phyloP scores from a whole-genome alignment of 495 filamentous ascomycete species.

The Trichoderma asperelloides region DNA sequence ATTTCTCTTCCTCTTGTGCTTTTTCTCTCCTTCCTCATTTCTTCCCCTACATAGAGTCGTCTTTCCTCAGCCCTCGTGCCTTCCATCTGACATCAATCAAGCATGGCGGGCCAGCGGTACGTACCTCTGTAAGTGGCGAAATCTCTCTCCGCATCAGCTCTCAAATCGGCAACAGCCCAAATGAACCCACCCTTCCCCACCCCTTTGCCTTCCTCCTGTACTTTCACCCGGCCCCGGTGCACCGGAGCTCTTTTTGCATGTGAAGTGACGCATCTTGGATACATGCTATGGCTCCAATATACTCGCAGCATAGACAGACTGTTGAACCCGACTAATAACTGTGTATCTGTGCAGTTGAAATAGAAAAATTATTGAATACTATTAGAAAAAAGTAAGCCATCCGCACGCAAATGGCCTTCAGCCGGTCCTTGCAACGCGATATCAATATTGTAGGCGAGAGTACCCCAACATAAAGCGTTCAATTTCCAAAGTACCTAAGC shows the following conservation, averaged over 20 bases:
- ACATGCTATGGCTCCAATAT: too few species aligned
- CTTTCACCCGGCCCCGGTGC: background rate
- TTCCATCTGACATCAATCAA: too few species aligned
- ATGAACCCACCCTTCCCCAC: background rate
- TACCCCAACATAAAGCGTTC: too few species aligned
- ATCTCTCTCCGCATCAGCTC: background rate
- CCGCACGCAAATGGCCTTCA: too few species aligned
- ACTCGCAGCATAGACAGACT: background rate
- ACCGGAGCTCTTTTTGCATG: constrained; percentile 4
- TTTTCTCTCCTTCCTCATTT: background rate
- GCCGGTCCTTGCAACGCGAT: too few species aligned
- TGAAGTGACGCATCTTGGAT: constrained; percentile 1
- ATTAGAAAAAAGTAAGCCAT: too few species aligned
- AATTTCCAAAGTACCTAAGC: too few species aligned
- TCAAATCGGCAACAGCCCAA: constrained; percentile 3
- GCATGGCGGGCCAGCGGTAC: too few species aligned
- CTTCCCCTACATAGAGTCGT: too few species aligned
- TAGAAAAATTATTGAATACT: too few species aligned
- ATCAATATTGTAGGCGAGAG: too few species aligned
- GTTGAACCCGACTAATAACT: background rate
- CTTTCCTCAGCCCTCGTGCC: background rate
- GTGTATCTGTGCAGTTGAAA: background rate
- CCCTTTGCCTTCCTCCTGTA: background rate
- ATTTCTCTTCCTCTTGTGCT: too few species aligned
- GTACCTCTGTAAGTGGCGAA: background rate